Base-by-base conservation (phyloP, 1,139 yeast genomes). In the Debaryomyces robertsiae region DNA sequence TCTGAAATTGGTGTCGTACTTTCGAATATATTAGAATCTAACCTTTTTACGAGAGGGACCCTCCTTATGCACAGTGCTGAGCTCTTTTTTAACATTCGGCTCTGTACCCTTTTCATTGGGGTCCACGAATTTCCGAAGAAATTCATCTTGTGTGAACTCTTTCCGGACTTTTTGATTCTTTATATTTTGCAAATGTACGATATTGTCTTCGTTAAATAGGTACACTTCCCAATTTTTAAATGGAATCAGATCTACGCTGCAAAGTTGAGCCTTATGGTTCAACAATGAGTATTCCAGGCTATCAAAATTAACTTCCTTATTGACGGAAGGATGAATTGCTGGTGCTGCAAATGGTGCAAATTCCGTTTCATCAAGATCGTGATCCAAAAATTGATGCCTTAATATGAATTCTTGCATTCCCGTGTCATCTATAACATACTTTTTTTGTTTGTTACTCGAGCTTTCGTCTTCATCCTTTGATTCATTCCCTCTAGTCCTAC, bases 321-420 rank as follows among this genome's bases (percentile, higher is more conserved):
- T 37, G 17, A 9, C n/a, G 4, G 40, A 27, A 17, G 38, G 22
- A 9, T 24, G 10, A n/a, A 53, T 36, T 9, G 60, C 45, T 2
- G 55, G 53, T 1, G 67, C 55, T 3, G 36, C 37, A 44, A 73
- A 69, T 2, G 60, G 60, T 3, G 59, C 44, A 46, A 57, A 72
- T 45, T 72, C 77, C 1, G 27, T 29, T 24, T 61, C 65, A 6
- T 44, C 33, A 9, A 41, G 27, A 10, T 52, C 62, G 43, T 65
- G 53, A 3, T 59, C 56, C 38, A 80, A 53, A 49, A 81, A 81
- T 22, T 68, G 58, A 48, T 79, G 80, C 43, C 63, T 60, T 46
- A 77, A 61, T 13, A 81, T 71, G 45, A 68, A 81, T n/a, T 78
- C 69, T 48, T 76, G 81, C 69, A 81, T 80, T 6, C 78, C 80